phyloP scores from a whole-genome alignment of 1,284 basidiomycete genomes.

The Ustilago trichophora region DNA sequence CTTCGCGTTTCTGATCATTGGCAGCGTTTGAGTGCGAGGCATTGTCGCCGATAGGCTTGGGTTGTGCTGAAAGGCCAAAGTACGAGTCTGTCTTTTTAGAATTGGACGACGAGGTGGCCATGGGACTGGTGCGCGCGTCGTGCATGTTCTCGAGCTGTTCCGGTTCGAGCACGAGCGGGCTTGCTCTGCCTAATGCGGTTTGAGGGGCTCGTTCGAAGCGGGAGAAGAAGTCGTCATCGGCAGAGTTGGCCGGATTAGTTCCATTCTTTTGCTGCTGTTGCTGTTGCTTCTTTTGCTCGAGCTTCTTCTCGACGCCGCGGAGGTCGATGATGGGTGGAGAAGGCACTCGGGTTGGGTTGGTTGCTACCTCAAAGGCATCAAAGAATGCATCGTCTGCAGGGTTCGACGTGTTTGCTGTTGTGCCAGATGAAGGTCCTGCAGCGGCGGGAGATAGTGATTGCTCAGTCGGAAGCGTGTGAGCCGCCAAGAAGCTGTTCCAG shows the following conservation, averaged over 20 bases:
- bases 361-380: slow-evolving; percentile 43
- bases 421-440: background rate
- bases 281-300: slow-evolving; percentile 25
- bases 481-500: slow-evolving; percentile 37
- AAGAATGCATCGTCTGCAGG: slow-evolving; percentile 52
- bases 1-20: slow-evolving; percentile 5
- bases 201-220: slow-evolving; percentile 46
- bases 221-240: slow-evolving; percentile 52
- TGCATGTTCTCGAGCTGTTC: slow-evolving; percentile 55
- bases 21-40: background rate
- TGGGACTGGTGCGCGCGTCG: slow-evolving; percentile 48
- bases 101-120: slow-evolving; percentile 17
- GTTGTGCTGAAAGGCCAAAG: slow-evolving; percentile 28
- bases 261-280: slow-evolving; percentile 8
- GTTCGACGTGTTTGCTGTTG: slow-evolving; percentile 5
- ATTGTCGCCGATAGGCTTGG: slow-evolving; percentile 25
- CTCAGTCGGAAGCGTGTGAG: slow-evolving; percentile 28
- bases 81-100: slow-evolving; percentile 28
- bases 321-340: slow-evolving; percentile 63
- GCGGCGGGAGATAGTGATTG: slow-evolving; percentile 2
- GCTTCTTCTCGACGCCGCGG: slow-evolving; percentile 55
- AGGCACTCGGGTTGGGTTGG: slow-evolving; percentile 33
- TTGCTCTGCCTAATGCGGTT: slow-evolving; percentile 25
- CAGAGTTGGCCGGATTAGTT: slow-evolving; percentile 2
- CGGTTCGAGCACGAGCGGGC: slow-evolving; percentile 38